Evolutionary conservation across 106 monocot genomes (phyloP), one percentile per base, ranked within the genome.

Genomic region (Amphibolis antarctica): DNA sequence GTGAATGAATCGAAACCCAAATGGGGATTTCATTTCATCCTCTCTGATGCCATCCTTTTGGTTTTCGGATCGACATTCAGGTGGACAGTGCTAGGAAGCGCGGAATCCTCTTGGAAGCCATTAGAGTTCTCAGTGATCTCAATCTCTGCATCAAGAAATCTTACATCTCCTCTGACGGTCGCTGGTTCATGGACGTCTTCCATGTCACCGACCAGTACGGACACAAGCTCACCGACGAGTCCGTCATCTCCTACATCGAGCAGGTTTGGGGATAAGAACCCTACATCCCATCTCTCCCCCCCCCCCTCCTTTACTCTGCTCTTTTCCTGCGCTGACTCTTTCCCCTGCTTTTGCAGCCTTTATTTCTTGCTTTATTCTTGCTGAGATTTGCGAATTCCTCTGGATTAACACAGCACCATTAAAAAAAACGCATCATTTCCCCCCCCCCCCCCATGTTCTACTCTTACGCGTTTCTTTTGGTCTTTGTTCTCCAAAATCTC

Each of bases 151-250:
- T 88, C 47, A 66, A 66, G 11, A 88, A 88, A 64, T 77, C 80
- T 36, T 88, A 88, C 76, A 78, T 88, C 63, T 83, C 88, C 43
- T 88, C 88, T 10, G 88, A 88, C 50, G 83, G 83, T 18, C 78
- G 74, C 10, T 88, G 87, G 86, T 83, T 87, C 83, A 83, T 87
- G 86, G 80, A 82, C 77, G 82, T 80, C 46, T 87, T 87, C 75
- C 80, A 88, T 59, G 83, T 88, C 56, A 83, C 83, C 50, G 83
- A 83, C 55, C 73, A 55, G 19, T 29, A 50, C 30, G 80, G 80
- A 47, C 65, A 63, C 63, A 88, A 83, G 67, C 72, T 88, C 67
- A 71, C 67, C 44, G 83, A 83, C 62, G 49, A 70, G 9, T 60
- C 63, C 44, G 44, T 77, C 45, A 42, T 83, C 55, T 78, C 78